Evolutionary conservation across 768 basidiomycete species (phyloP).

Genomic region (Trametes elegans): DNA sequence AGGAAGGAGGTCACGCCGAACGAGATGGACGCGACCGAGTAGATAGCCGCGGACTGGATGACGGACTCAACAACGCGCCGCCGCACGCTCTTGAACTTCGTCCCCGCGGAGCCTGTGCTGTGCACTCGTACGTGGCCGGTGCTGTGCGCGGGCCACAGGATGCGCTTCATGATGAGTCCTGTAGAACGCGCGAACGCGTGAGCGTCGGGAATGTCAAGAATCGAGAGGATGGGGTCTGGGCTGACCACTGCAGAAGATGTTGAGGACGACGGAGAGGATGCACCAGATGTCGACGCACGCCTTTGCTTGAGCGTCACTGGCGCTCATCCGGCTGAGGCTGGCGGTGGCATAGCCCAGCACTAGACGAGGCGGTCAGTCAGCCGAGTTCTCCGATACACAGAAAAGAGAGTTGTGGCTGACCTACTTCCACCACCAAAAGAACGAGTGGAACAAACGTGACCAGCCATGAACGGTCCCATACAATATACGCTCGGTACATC

Average conservation of each 20-base stretch:
- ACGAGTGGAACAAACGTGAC: background rate
- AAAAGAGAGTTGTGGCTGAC: background rate
- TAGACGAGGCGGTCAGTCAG: background rate
- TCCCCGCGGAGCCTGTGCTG: background rate
- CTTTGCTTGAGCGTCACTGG: background rate
- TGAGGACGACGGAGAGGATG: conserved; percentile 12
- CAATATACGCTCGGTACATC: conserved; percentile 13
- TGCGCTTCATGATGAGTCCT: conserved; percentile 13
- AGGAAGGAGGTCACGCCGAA: conserved; percentile 13
- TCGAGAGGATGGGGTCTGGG: background rate
- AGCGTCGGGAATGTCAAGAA: background rate
- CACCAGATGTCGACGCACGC: conserved; percentile 8
- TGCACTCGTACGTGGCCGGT: background rate
- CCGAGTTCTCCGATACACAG: background rate
- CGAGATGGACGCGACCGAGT: conserved; percentile 10
- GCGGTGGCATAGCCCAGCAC: background rate
- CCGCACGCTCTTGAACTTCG: background rate
- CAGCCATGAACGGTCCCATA: conserved; percentile 10
- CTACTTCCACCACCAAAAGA: background rate
- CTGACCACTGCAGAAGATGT: conserved; percentile 12
- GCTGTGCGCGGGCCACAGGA: conserved; percentile 2
- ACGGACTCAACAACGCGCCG: conserved; percentile 6
- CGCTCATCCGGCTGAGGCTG: background rate
- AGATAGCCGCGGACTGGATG: conserved; percentile 12
- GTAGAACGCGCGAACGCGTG: too few species aligned